Evolutionary conservation across 2,329 filamentous ascomycete species (phyloP).

Genomic region (Huntiella abstrusa): DNA sequence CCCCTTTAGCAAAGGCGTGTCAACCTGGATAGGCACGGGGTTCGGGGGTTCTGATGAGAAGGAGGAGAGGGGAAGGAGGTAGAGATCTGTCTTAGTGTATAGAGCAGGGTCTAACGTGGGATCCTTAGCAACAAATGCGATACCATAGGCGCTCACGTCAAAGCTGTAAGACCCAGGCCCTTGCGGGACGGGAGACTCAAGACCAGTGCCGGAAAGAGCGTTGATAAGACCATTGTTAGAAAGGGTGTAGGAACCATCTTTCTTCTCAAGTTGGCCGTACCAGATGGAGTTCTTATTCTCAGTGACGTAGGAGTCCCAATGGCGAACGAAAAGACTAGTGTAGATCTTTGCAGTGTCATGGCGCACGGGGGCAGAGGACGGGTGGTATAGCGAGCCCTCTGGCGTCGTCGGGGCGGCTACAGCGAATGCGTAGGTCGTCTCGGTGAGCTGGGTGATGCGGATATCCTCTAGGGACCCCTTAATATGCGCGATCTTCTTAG

Average conservation of each 20-base stretch:
- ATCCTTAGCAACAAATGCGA: constrained; percentile 61
- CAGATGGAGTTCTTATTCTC: constrained; percentile 54
- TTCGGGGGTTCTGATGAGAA: constrained; percentile 30
- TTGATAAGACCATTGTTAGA: constrained; percentile 35
- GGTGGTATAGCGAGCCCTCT: constrained; percentile 50
- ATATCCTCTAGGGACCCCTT: constrained; percentile 36
- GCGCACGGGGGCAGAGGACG: constrained; percentile 38
- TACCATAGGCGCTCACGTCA: constrained; percentile 45
- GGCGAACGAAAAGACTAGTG: constrained; percentile 55
- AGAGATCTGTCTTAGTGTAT: constrained; percentile 68
- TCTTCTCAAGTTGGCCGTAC: constrained; percentile 40
- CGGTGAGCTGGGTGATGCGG: constrained; percentile 33
- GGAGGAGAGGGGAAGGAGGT: constrained; percentile 45
- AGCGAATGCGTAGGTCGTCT: constrained; percentile 33
- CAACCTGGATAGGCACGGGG: constrained; percentile 22
- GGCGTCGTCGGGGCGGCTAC: constrained; percentile 47
- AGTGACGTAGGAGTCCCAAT: constrained; percentile 64
- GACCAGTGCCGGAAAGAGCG: constrained; percentile 37
- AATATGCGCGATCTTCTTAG: constrained; percentile 5
- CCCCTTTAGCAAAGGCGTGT: constrained; percentile 38
- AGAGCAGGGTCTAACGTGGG: constrained; percentile 50
- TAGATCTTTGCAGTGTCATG: constrained; percentile 52
- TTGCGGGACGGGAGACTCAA: constrained; percentile 52
- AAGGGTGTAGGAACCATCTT: constrained; percentile 23
- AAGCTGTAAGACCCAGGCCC: constrained; percentile 72